These are phyloP conservation scores for Lizanozyma gosingica DNA, from an alignment of 1,139 yeast genomes.

Conservation along the genomic window DNA sequence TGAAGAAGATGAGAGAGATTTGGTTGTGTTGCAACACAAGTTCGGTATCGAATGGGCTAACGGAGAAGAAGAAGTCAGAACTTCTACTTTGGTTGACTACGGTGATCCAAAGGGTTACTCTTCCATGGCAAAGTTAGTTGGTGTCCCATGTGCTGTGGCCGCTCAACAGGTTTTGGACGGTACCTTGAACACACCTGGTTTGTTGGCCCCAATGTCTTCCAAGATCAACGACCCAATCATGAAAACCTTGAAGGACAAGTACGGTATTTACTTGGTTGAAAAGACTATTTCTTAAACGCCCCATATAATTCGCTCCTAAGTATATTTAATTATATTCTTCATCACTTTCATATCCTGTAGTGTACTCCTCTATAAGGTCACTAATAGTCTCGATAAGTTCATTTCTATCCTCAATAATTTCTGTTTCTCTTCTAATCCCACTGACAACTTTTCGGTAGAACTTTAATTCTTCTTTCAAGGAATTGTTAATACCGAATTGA, in stretches of 20 bases:
- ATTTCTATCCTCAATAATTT: constrained; percentile 24
- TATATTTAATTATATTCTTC: constrained; percentile 14
- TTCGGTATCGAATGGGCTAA: constrained; percentile 96
- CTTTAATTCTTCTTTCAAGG: neutral
- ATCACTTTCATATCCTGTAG: constrained; percentile 16
- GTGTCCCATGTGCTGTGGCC: constrained; percentile 98
- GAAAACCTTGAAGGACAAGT: constrained; percentile 83
- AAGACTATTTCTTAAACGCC: constrained; percentile 45
- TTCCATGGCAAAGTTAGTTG: constrained; percentile 97
- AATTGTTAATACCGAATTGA: neutral
- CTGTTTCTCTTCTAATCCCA: constrained; percentile 1
- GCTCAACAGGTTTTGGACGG: constrained; percentile 80
- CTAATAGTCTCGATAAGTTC: constrained; percentile 31
- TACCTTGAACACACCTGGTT: constrained; percentile 58
- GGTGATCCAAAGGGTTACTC: constrained; percentile 93
- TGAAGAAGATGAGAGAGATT: constrained; percentile 90
- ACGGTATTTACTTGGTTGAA: constrained; percentile 81
- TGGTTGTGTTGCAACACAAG: constrained; percentile 93
- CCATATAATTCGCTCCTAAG: no score
- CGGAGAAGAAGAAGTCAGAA: constrained; percentile 83
- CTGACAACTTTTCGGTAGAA: neutral
- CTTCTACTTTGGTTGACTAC: constrained; percentile 90
- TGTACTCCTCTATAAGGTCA: constrained; percentile 21
- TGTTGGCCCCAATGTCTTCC: constrained; percentile 88
- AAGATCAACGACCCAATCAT: constrained; percentile 86